Evolutionary conservation across 257 asterid genomes (phyloP).

Genomic region (Voacanga thouarsii): DNA sequence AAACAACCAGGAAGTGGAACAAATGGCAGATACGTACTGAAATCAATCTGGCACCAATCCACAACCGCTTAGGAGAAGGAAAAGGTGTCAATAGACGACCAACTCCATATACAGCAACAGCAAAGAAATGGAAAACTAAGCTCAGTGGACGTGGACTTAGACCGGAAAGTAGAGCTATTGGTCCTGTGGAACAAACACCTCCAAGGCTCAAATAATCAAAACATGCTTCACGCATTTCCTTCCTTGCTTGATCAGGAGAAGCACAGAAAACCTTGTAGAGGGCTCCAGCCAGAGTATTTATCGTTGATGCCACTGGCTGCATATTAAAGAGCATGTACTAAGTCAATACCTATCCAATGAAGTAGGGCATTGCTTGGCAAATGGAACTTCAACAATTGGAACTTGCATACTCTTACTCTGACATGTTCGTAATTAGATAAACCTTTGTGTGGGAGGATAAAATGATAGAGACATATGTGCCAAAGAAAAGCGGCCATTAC

Average conservation of each 20-base stretch:
- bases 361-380: not conserved
- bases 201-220: slow-evolving; percentile 56
- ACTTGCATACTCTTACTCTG: not conserved
- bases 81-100: slow-evolving; percentile 47
- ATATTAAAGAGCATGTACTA: slow-evolving; percentile 3
- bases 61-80: slow-evolving; percentile 43
- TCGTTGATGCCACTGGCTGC: slow-evolving; percentile 59
- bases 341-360: not conserved
- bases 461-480: too few relatives aligned
- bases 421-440: not conserved
- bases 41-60: slow-evolving; percentile 47
- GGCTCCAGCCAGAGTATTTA: slow-evolving; percentile 51
- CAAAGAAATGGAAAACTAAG: slow-evolving; percentile 47
- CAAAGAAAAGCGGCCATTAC: not conserved
- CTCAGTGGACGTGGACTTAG: slow-evolving; percentile 44
- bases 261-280: slow-evolving; percentile 50
- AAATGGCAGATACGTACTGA: slow-evolving; percentile 26
- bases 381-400: not conserved
- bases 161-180: slow-evolving; percentile 47
- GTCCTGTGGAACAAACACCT: slow-evolving; percentile 51
- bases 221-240: slow-evolving; percentile 53
- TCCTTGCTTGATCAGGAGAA: slow-evolving; percentile 51
- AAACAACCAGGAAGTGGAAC: not conserved
- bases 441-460: not conserved
- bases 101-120: slow-evolving; percentile 45